Base-by-base conservation (phyloP, 495 filamentous ascomycete genomes). In the Tuber magnatum region DNA sequence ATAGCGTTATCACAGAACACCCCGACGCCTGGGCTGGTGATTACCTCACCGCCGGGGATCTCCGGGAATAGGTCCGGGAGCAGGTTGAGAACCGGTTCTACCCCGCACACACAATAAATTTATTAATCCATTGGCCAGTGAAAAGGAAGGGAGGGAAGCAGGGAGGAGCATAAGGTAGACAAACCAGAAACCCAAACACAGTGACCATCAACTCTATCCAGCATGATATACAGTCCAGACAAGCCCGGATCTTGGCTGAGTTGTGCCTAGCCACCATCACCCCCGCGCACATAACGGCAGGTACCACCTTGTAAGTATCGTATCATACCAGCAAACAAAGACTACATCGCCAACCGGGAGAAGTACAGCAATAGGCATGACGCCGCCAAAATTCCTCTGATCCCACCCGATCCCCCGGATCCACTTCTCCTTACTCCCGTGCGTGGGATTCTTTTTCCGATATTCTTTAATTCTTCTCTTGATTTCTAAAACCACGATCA, bases 1-100 rank as follows among this genome's bases (percentile, higher is more conserved):
- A 91, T 90, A 3, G 89, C 88, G 80, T 91, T 91, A 80, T 91
- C 89, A 78, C 90, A 91, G 80, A 91, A 91, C 16, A 91, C 89
- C n/a, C 90, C 89, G 79, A 84, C 84, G 1, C 89, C 88, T 0
- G 89, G 89, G 6, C 84, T 80, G 24, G 84, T 83, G 16, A 88
- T 81, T 28, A 91, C 85, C 68, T 90, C 87, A 0, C 90, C 90
- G 1, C 90, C 89, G 1, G 88, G 87, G 20, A 89, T 80, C 69
- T 86, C 82, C 18, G 87, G 87, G 4, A 89, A 74, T 5, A 87
- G 85, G 8, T 80, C 76, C 1, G 88, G 86, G 2, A 91, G 85
- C 1, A 90, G 82, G 44, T 85, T 80, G 9, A 91, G 83, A 24
- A 91, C 86, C 24, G 88, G 85, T 70, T 86, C 82, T 79, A 20